A percentile compares a stretch with the other conserved stretches of the same genome.
These are phyloP conservation scores for Reticulascus tulasneorum DNA, from an alignment of 2,329 filamentous ascomycete genomes.

Conservation along the genomic window DNA sequence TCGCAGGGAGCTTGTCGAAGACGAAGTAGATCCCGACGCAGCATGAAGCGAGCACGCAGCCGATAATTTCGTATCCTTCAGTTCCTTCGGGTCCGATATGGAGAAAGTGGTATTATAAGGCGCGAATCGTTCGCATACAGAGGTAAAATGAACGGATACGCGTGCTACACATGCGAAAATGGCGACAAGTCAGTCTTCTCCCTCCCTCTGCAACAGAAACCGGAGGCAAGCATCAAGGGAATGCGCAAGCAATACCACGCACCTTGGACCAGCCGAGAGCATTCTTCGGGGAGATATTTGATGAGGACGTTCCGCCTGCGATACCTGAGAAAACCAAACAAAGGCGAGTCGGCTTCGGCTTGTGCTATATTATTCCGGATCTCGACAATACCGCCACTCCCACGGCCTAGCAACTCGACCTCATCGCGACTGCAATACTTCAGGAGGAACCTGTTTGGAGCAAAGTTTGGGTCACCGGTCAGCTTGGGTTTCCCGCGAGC, in stretches of 20 bases:
- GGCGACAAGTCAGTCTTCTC: slow-evolving; percentile 10
- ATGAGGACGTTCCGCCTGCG: slow-evolving; percentile 84
- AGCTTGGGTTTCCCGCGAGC: slow-evolving; percentile 4
- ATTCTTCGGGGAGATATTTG: slow-evolving; percentile 87
- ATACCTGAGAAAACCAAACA: slow-evolving; percentile 91
- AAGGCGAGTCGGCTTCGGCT: slow-evolving; percentile 67
- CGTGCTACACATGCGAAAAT: slow-evolving; percentile 56
- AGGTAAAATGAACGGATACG: slow-evolving; percentile 68
- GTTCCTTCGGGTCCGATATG: slow-evolving; percentile 68
- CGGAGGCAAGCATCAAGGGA: slow-evolving; percentile 4
- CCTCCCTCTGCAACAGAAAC: slow-evolving; percentile 7
- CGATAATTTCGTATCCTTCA: slow-evolving; percentile 84
- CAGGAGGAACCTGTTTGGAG: slow-evolving; percentile 74
- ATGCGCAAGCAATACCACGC: slow-evolving; percentile 25
- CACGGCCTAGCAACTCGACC: slow-evolving; percentile 71
- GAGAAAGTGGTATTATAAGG: slow-evolving; percentile 84
- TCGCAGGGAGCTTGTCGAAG: slow-evolving; percentile 75
- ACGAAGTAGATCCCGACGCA: slow-evolving; percentile 79
- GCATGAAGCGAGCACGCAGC: slow-evolving; percentile 87
- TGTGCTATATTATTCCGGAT: slow-evolving; percentile 72
- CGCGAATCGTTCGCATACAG: slow-evolving; percentile 67
- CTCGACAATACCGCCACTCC: slow-evolving; percentile 79
- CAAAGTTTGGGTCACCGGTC: slow-evolving; percentile 4
- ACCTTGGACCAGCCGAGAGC: slow-evolving; percentile 92
- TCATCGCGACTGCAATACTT: slow-evolving; percentile 89